Conservation (phyloP, 768 basidiomycete genomes). For the Harrya chromipes region DNA sequence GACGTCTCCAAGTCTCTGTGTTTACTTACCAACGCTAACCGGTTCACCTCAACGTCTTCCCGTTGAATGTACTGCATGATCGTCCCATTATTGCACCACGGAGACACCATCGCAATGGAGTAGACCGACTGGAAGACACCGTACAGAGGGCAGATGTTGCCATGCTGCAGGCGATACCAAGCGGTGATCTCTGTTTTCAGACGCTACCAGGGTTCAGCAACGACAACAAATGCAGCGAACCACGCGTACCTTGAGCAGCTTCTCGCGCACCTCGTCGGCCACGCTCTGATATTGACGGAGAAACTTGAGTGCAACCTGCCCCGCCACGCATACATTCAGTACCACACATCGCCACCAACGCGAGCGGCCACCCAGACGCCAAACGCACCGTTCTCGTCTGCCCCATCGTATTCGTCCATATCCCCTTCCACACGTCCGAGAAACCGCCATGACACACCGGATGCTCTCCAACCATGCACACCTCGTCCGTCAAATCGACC, state of each 20-base stretch:
- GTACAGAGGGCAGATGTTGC: conserved; percentile 52
- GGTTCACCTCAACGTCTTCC: conserved; percentile 39
- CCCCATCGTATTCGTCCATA: conserved; percentile 49
- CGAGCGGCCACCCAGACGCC: no score
- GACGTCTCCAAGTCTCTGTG: no score
- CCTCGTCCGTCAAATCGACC: conserved; percentile 56
- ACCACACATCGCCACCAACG: neutral
- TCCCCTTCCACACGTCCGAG: conserved; percentile 60
- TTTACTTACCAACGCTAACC: conserved; percentile 45
- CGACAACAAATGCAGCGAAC: neutral
- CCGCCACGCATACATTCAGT: conserved; percentile 1
- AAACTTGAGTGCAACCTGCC: conserved; percentile 56
- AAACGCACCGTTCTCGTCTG: conserved; percentile 24
- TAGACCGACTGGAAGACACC: conserved; percentile 50
- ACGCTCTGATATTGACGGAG: conserved; percentile 46
- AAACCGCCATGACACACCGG: conserved; percentile 55
- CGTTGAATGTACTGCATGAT: conserved; percentile 47
- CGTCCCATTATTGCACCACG: conserved; percentile 61
- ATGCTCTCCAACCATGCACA: conserved; percentile 43
- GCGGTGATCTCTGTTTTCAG: conserved; percentile 54
- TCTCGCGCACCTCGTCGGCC: conserved; percentile 49
- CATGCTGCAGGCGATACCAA: conserved; percentile 57
- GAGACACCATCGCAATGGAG: conserved; percentile 62
- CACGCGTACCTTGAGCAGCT: conserved; percentile 43
- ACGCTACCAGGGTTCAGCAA: conserved; percentile 35